These are phyloP conservation scores for Sugiyamaella neomexicana DNA, from an alignment of 1,139 yeast genomes.

Conservation along the genomic window DNA sequence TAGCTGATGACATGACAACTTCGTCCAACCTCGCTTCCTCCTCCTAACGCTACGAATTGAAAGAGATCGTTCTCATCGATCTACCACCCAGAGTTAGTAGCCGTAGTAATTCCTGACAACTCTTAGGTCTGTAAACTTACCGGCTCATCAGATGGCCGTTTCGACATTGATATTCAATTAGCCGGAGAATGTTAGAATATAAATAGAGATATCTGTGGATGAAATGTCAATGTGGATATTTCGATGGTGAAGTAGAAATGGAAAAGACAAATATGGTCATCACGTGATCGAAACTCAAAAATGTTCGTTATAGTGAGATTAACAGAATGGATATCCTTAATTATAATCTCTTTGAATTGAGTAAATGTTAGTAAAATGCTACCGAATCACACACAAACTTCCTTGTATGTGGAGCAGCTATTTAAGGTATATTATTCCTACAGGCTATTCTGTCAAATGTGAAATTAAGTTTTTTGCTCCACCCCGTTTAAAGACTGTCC, in stretches of 20 bases:
- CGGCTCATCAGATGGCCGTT: conserved; percentile 21
- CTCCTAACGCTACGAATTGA: conserved; percentile 93
- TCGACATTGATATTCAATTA: conserved; percentile 16
- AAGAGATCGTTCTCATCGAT: conserved; percentile 41
- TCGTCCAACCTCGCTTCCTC: conserved; percentile 98
- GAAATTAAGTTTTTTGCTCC: too few species aligned
- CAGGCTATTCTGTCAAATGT: too few species aligned
- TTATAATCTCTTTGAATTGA: too few species aligned
- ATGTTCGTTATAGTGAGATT: not conserved
- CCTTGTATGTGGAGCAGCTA: not conserved
- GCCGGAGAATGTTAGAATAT: not conserved
- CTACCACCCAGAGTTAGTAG: conserved; percentile 13
- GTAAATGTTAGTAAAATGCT: too few species aligned
- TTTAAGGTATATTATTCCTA: not conserved
- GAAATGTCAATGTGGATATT: not conserved
- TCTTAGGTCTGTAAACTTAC: conserved; percentile 12
- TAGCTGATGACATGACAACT: conserved; percentile 91
- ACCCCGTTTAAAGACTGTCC: not conserved
- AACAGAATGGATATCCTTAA: not conserved
- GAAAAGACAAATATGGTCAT: too few species aligned
- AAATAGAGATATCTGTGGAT: too few species aligned
- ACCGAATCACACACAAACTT: too few species aligned
- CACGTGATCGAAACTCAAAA: not conserved
- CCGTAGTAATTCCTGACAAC: not conserved
- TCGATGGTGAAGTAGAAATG: not conserved